Evolutionary conservation across 176 grass and related monocot genomes (phyloP).

Genomic region (Juncus inflexus): DNA sequence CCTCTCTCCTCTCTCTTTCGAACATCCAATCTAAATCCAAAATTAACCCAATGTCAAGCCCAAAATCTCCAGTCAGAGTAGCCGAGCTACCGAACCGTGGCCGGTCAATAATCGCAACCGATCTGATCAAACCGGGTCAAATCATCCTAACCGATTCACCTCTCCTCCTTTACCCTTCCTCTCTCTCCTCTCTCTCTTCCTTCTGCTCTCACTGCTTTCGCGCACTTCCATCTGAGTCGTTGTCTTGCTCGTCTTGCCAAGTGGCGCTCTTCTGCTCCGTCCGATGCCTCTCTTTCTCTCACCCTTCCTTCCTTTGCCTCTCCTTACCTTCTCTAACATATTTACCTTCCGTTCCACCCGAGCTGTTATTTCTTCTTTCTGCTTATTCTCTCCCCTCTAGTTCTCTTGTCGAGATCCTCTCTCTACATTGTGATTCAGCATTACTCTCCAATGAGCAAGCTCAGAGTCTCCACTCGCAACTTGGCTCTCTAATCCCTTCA

Average conservation of each 20-base stretch:
- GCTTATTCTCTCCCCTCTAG: slow-evolving; percentile 51
- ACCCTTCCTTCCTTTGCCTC: slow-evolving; percentile 43
- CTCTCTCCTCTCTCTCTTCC: slow-evolving; percentile 44
- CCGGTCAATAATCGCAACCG: slow-evolving; percentile 38
- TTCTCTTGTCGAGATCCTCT: slow-evolving; percentile 35
- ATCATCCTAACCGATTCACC: slow-evolving; percentile 54
- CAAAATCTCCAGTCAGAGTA: slow-evolving; percentile 15
- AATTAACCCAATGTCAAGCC: not conserved
- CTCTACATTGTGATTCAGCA: slow-evolving; percentile 42
- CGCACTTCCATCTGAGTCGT: slow-evolving; percentile 20
- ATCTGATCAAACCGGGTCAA: slow-evolving; percentile 57
- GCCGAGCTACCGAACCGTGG: slow-evolving; percentile 46
- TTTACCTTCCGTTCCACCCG: slow-evolving; percentile 21
- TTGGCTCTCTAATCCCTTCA: slow-evolving; percentile 44
- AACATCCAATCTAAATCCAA: too few relatives aligned
- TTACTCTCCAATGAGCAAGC: slow-evolving; percentile 22
- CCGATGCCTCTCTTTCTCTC: slow-evolving; percentile 35
- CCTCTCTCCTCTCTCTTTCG: too few relatives aligned
- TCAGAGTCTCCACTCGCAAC: slow-evolving; percentile 35
- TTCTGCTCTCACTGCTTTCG: slow-evolving; percentile 61
- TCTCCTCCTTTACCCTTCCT: slow-evolving; percentile 49
- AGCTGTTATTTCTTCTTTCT: slow-evolving; percentile 63
- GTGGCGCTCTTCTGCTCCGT: slow-evolving; percentile 47
- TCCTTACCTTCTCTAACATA: slow-evolving; percentile 28
- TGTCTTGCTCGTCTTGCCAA: slow-evolving; percentile 30